Evolutionary conservation across 176 grass and related monocot species (phyloP).

Genomic region (Canna indica): DNA sequence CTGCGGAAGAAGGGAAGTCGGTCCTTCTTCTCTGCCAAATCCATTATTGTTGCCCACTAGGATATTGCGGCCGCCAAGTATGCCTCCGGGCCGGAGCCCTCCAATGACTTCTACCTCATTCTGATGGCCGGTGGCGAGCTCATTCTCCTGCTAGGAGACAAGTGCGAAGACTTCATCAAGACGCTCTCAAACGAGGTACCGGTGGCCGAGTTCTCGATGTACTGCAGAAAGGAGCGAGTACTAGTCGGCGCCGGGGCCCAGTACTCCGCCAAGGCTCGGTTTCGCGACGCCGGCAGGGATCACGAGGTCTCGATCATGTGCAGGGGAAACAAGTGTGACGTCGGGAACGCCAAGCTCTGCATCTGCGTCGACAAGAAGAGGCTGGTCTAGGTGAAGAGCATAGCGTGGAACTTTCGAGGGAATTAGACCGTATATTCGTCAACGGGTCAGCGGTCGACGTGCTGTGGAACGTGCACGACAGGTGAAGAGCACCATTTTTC

Average conservation of each 20-base stretch:
- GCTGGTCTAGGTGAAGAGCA: neutral
- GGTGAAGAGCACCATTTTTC: too few species aligned
- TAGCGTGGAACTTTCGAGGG: neutral
- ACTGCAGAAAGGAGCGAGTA: neutral
- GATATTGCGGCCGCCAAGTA: too few species aligned
- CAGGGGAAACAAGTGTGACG: neutral
- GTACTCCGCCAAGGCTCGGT: neutral
- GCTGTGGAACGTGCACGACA: constrained; percentile 4
- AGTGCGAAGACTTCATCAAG: neutral
- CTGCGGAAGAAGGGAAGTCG: too few species aligned
- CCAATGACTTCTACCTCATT: neutral
- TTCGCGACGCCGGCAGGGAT: neutral
- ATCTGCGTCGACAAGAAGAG: neutral
- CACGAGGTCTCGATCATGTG: neutral
- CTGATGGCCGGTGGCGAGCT: neutral
- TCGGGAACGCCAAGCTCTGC: neutral
- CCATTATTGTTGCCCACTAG: too few species aligned
- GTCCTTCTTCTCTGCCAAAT: too few species aligned
- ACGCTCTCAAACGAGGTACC: neutral
- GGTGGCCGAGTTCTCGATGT: neutral
- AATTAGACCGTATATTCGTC: neutral
- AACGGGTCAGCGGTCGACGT: neutral
- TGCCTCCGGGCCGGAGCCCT: too few species aligned
- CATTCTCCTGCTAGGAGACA: neutral
- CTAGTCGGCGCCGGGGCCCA: neutral